Evolutionary conservation across 2,329 filamentous ascomycete genomes (phyloP), one percentile per base, ranked within the genome.

Genomic region (Aureobasidium sp.): DNA sequence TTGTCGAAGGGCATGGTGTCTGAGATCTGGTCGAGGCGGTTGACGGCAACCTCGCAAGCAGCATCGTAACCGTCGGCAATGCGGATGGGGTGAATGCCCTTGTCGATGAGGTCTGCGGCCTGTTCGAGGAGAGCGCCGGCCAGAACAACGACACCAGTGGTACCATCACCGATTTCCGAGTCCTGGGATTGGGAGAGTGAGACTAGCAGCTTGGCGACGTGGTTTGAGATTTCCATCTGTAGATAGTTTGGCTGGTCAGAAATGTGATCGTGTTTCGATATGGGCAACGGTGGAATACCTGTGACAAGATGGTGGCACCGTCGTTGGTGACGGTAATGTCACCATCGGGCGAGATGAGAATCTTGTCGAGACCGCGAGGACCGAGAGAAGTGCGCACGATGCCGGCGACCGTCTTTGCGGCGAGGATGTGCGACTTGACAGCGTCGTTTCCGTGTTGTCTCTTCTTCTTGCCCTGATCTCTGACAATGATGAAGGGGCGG

Each of bases 251-350:
- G 19, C 40, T 11, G 11, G 22, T 45, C 30, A 53, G 40, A 21
- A 14, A 19, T 11, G 34, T 3, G 24, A n/a, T n/a, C n/a, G n/a
- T n/a, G 16, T 11, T 25, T 24, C 11, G 8, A 2, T 1, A 22
- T 17, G 19, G 16, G 32, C 12, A 11, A 8, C 19, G 29, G 27
- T 24, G 55, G 45, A 24, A 58, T 65, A 77, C 75, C 71, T 83
- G 90, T 64, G 88, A 85, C 62, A 98, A 78, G 65, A 98, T 98
- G 40, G 93, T 98, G 53, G 94, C 94, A 65, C 93, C 93, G 74
- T 98, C 93, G 76, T 98, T 98, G 62, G 93, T 98, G 58, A 98
- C 90, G 58, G 93, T 98, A 70, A 98, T 98, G 73, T 98, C 93
- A 70, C 93, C 93, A 70, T 98, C 93, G 57, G 93, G 88, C 48